Base-by-base conservation (phyloP, 2,329 filamentous ascomycete genomes). In the Cladosporium sp. region DNA sequence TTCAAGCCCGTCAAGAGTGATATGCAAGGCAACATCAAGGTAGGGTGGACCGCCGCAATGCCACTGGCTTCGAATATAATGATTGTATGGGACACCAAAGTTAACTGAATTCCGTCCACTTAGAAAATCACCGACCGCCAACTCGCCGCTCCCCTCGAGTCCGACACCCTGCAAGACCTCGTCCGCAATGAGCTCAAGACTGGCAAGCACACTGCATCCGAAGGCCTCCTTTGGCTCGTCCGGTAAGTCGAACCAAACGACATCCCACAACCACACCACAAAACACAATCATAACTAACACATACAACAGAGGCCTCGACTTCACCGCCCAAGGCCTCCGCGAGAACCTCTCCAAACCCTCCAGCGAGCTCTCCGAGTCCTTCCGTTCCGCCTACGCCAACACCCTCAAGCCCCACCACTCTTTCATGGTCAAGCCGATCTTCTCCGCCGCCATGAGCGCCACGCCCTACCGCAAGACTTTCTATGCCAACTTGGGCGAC, bases 381-480 rank as follows among this genome's bases (percentile, higher is more conserved):
- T 99, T 99, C 89, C 89, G 91, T 74, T 81, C 83, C 65, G 91
- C 93, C 72, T 99, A 99, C 82, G 86, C 85, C 77, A 84, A 83
- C 73, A 97, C 94, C 59, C 90, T 99, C 74, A 97, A 96, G 83
- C 91, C 91, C 29, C 89, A 96, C 83, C 95, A 99, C 84, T 88
- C 85, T 76, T 93, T 96, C 80, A 73, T 97, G 69, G 83, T 97
- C 74, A 97, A 96, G 85, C 92, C 92, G 67, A 85, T 97, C 76
- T 98, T 98, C 86, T 91, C 86, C 73, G 90, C 93, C 68, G 94
- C 94, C 78, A 97, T 99, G 93, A 87, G 87, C 72, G 93, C 93
- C 21, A 94, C 91, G 71, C 95, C 95, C 1, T 97, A 97, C 85
- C 88, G 94, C 72, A 92, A 91, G 78, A 91, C 94, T 80, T 98